Conservation (phyloP, 1,284 basidiomycete genomes). For the Trametes versicolor region DNA sequence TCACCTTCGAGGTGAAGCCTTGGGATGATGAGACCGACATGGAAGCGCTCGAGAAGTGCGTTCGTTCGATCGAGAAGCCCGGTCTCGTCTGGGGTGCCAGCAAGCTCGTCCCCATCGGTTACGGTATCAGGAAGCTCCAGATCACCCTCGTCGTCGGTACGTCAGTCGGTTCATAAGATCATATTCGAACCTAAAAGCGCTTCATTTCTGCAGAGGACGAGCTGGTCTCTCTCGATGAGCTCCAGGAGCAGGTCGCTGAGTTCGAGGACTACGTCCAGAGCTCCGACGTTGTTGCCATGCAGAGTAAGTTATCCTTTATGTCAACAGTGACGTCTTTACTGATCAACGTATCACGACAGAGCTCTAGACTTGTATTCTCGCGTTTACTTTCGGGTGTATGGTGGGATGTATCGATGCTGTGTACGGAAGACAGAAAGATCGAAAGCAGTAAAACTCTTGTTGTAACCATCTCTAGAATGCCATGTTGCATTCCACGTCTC, state of each 20-base stretch:
- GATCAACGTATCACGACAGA: slow-evolving; percentile 7
- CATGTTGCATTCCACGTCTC: slow-evolving; percentile 4
- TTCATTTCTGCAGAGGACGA: slow-evolving; percentile 78
- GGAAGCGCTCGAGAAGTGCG: slow-evolving; percentile 83
- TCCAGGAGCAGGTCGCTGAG: slow-evolving; percentile 90
- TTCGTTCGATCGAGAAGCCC: slow-evolving; percentile 89
- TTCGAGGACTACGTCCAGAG: slow-evolving; percentile 98
- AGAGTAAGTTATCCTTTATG: slow-evolving; percentile 65
- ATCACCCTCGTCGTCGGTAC: slow-evolving; percentile 94
- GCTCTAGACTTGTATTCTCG: slow-evolving; percentile 20
- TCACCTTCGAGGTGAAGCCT: slow-evolving; percentile 97
- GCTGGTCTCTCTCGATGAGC: slow-evolving; percentile 93
- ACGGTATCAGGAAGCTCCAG: slow-evolving; percentile 93
- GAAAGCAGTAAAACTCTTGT: slow-evolving; percentile 31
- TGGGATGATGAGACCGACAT: slow-evolving; percentile 99
- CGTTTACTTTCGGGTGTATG: slow-evolving; percentile 11
- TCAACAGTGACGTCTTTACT: neutral
- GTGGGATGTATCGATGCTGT: slow-evolving; percentile 25
- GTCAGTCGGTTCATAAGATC: slow-evolving; percentile 52
- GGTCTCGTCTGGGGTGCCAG: slow-evolving; percentile 96
- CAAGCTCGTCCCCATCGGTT: slow-evolving; percentile 94
- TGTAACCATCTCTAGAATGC: slow-evolving; percentile 32
- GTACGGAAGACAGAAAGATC: slow-evolving; percentile 28
- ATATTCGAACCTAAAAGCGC: neutral
- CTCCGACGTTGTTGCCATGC: slow-evolving; percentile 91